Evolutionary conservation across 768 basidiomycete genomes (phyloP), one percentile per base, ranked within the genome.

Genomic region (Cystofilobasidium bisporidii): DNA sequence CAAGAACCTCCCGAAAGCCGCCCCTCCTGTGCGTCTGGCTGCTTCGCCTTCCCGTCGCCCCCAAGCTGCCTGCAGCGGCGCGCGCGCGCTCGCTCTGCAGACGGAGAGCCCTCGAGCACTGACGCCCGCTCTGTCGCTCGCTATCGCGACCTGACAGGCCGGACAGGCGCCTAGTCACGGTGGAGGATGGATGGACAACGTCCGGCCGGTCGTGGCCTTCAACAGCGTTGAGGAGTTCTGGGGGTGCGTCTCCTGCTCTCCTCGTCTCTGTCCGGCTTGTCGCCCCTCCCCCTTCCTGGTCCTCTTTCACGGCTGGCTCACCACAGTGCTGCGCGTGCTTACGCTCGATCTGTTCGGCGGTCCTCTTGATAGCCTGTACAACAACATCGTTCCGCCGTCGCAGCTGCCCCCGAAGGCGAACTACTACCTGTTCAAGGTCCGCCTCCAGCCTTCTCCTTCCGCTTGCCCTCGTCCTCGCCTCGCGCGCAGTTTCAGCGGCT

Each of bases 161-260:
- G 60, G 40, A 1, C 22, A 6, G 20, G 36, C 40, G 26, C 38
- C 38, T 14, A 30, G 40, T 45, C 60, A 43, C 40, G 60, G 45
- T 24, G 78, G 78, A 45, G 74, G 88, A 26, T 99, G 96, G 96
- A 96, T 97, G 90, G 94, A 99, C 74, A 91, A 97, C 74, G 93
- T 99, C 75, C 91, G 93, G 74, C 87, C 89, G 65, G 94, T 99
- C 63, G 91, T 97, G 76, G 86, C 83, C 70, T 96, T 99, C 75
- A 89, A 94, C 74, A 89, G 87, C 68, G 96, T 99, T 24, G 96
- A 99, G 79, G 94, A 97, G 78, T 99, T 99, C 79, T 99, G 96
- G 96, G 94, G 94, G 88, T 89, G 73, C 73, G 86, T 81, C 5
- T 36, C 36, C 12, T 53, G 2, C n/a, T 45, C 67, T 17, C 18